These are phyloP conservation scores for Ogataea glucozyma DNA, from an alignment of 805 yeast genomes.

Conservation along the genomic window DNA sequence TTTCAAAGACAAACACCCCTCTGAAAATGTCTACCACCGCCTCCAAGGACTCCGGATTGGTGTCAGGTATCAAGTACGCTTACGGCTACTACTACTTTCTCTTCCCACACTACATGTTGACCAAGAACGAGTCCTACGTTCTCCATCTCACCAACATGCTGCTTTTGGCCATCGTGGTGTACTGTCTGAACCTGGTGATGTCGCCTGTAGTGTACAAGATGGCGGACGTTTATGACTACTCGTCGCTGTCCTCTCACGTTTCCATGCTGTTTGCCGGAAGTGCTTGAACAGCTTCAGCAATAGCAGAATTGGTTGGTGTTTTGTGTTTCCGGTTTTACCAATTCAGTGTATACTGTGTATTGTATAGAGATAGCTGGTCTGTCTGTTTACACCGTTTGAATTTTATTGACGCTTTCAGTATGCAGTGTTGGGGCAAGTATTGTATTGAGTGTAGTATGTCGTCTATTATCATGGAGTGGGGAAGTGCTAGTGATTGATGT, in stretches of 20 bases:
- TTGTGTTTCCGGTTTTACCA: no score
- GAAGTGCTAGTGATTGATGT: no score
- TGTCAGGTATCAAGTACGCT: conserved; percentile 18
- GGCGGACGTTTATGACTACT: conserved; percentile 2
- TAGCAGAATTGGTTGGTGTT: not conserved
- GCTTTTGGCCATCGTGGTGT: conserved; percentile 12
- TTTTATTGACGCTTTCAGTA: not conserved
- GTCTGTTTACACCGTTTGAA: conserved; percentile 3
- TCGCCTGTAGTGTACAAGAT: conserved; percentile 14
- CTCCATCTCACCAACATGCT: conserved; percentile 20
- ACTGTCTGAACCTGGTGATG: conserved; percentile 19
- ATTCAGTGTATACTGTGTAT: no score
- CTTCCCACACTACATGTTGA: conserved; percentile 52
- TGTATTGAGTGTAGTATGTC: no score
- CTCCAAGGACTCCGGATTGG: conserved; percentile 6
- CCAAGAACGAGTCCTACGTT: conserved; percentile 41
- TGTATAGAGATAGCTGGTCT: conserved; percentile 8
- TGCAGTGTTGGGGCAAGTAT: no score
- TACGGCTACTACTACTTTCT: conserved; percentile 41
- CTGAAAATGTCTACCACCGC: not conserved
- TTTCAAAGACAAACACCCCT: not conserved
- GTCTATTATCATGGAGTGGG: conserved; percentile 1
- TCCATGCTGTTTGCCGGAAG: not conserved
- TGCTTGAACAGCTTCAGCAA: not conserved
- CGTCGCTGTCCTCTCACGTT: not conserved